These are phyloP conservation scores for Xylariaceae sp. DNA, from an alignment of 2,329 filamentous ascomycete genomes.

Conservation along the genomic window DNA sequence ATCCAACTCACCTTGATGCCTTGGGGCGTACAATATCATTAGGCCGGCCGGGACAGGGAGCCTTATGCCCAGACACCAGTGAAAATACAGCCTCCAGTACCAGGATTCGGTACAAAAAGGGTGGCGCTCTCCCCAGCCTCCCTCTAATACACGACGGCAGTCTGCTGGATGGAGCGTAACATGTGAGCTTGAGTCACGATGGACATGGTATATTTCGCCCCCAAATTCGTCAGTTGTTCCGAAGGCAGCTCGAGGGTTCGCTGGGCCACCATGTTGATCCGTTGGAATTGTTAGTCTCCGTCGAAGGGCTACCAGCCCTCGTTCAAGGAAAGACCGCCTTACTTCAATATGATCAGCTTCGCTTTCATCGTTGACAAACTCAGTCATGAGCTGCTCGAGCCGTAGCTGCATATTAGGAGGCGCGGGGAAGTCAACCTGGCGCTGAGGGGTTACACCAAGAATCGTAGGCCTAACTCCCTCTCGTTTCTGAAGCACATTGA, in stretches of 20 bases:
- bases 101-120: slow-evolving; percentile 8
- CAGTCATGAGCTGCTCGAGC: slow-evolving; percentile 1
- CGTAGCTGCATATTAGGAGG: slow-evolving; percentile 14
- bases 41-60: slow-evolving; percentile 16
- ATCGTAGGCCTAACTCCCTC: slow-evolving; percentile 10
- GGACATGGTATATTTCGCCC: slow-evolving; percentile 21
- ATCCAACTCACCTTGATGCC: slow-evolving; percentile 7
- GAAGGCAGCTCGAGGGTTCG: background rate
- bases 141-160: slow-evolving; percentile 57
- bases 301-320: background rate
- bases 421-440: slow-evolving; percentile 11
- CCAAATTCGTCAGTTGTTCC: slow-evolving; percentile 10
- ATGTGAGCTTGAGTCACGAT: slow-evolving; percentile 58
- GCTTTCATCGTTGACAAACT: background rate
- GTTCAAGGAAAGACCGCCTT: slow-evolving; percentile 15
- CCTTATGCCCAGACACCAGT: background rate
- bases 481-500: slow-evolving; percentile 9
- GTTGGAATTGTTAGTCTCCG: background rate
- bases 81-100: slow-evolving; percentile 8
- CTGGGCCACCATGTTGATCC: background rate
- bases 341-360: background rate
- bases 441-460: slow-evolving; percentile 19
- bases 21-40: slow-evolving; percentile 20
- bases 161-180: slow-evolving; percentile 63
- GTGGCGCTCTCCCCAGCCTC: slow-evolving; percentile 64